Percentiles rank a stretch among this genome's conserved stretches.
Evolutionary conservation across 345 rosid genomes (phyloP).

Genomic region (Hibiscus mutabilis): DNA sequence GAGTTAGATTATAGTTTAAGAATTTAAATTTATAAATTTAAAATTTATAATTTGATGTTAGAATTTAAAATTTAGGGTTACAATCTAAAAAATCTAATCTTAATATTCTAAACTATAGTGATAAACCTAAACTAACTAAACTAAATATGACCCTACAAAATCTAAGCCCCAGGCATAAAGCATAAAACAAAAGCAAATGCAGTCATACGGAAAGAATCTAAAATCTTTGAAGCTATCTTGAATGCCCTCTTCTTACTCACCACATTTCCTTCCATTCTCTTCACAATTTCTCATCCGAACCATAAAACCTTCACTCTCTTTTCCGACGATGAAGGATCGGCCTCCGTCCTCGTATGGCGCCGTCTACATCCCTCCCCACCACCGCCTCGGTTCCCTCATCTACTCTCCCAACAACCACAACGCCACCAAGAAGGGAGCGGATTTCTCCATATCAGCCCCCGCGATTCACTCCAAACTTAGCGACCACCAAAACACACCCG

Average conservation of each 20-base stretch:
- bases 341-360: conserved; percentile 46
- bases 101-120: too few species aligned
- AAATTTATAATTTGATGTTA: too few species aligned
- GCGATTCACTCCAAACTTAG: conserved; percentile 18
- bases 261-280: too few species aligned
- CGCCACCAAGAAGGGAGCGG: conserved; percentile 8
- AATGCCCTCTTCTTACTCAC: neutral
- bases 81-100: too few species aligned
- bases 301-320: conserved; percentile 21
- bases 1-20: too few species aligned
- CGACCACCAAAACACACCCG: conserved; percentile 9
- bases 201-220: neutral
- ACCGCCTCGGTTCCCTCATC: conserved; percentile 48
- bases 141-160: too few species aligned
- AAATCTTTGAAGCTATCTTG: neutral
- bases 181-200: neutral
- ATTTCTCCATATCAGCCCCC: conserved; percentile 15
- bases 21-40: too few species aligned
- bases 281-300: conserved; percentile 15
- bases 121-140: too few species aligned
- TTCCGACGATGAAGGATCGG: conserved; percentile 63
- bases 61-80: too few species aligned
- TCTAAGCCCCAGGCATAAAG: neutral
- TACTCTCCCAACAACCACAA: conserved; percentile 16
- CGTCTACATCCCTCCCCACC: conserved; percentile 78